These are phyloP conservation scores for Alternaria hordeiaustralica DNA, from an alignment of 2,329 filamentous ascomycete species.

Conservation along the genomic window DNA sequence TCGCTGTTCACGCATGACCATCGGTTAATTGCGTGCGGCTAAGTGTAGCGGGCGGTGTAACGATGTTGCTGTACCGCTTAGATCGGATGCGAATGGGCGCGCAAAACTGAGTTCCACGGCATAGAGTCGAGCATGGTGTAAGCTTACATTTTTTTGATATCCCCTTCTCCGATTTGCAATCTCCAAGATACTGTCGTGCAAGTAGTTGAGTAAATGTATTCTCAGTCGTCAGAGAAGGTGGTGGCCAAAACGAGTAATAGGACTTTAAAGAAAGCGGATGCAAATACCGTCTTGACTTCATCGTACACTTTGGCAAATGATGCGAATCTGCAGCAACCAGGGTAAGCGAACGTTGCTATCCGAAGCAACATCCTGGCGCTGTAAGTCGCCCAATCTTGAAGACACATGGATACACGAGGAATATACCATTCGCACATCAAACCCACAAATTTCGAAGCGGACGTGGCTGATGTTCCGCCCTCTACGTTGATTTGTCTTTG, in stretches of 20 bases:
- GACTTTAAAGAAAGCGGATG: neutral
- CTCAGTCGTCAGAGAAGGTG: neutral
- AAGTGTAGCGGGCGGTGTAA: conserved; percentile 10
- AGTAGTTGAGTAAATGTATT: neutral
- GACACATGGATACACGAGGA: neutral
- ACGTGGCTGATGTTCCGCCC: neutral
- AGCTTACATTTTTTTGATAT: neutral
- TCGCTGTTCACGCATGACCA: neutral
- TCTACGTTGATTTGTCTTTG: neutral
- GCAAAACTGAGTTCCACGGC: neutral
- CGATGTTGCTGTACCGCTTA: neutral
- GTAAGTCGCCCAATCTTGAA: neutral
- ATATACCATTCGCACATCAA: neutral
- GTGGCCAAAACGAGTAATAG: neutral
- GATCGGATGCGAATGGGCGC: neutral
- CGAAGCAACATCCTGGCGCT: neutral
- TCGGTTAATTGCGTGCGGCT: neutral
- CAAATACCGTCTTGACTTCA: neutral
- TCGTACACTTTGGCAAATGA: neutral
- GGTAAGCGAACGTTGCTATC: conserved; percentile 9
- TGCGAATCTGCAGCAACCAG: neutral
- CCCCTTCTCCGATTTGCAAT: neutral
- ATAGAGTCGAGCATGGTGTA: neutral
- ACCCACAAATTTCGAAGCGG: neutral
- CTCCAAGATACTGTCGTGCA: neutral